phyloP scores from a whole-genome alignment of 768 basidiomycete species.

The Leccinum imitatum region DNA sequence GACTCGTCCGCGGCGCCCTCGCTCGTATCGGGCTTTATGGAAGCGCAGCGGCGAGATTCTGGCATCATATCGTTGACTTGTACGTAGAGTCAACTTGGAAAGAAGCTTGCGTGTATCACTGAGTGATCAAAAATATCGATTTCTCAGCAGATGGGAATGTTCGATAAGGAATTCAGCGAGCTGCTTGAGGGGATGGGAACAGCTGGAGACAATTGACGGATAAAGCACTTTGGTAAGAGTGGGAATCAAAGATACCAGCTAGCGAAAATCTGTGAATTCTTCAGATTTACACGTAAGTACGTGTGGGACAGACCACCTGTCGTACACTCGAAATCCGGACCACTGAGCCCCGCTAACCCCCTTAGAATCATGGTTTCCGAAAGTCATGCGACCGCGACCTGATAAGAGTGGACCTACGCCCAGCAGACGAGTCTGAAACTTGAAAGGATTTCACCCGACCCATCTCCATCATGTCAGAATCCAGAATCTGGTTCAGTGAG shows the following conservation, averaged over 20 bases:
- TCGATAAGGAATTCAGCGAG: neutral
- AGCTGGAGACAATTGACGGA: neutral
- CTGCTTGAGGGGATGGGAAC: neutral
- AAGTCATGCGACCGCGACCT: neutral
- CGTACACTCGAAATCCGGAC: neutral
- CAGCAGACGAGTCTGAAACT: neutral
- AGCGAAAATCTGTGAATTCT: neutral
- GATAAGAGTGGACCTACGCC: neutral
- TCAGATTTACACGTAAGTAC: neutral
- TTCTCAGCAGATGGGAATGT: neutral
- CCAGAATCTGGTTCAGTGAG: slow-evolving; percentile 17
- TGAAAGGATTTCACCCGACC: neutral
- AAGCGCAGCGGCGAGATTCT: too few species aligned
- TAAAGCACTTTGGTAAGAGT: neutral
- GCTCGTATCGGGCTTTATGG: too few species aligned
- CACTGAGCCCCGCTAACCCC: neutral
- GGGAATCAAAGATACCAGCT: neutral
- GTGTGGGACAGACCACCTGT: neutral
- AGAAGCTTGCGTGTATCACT: too few species aligned
- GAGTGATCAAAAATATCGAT: too few species aligned
- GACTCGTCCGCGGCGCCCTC: too few species aligned
- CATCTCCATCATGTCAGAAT: slow-evolving; percentile 8
- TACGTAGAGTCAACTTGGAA: too few species aligned
- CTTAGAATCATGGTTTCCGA: neutral
- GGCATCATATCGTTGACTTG: too few species aligned